Evolutionary conservation across 257 asterid species (phyloP).

Genomic region (Phtheirospermum japonicum): DNA sequence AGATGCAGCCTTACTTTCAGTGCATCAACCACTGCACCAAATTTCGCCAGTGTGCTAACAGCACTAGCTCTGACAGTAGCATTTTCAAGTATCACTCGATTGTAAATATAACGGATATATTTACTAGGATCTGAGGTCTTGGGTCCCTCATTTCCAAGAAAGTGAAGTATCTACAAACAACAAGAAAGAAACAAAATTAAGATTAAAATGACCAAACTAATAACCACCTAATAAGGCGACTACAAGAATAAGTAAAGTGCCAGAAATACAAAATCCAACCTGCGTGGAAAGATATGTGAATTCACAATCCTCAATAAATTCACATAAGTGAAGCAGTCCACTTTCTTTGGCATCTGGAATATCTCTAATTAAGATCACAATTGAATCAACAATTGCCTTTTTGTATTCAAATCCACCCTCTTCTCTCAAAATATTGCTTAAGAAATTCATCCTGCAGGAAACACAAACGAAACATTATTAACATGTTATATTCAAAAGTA

Average conservation of each 20-base stretch:
- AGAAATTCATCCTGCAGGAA: slow-evolving; percentile 76
- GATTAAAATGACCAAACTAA: slow-evolving; percentile 9
- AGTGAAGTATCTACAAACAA: slow-evolving; percentile 67
- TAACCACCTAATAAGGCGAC: slow-evolving; percentile 16
- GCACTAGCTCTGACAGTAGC: slow-evolving; percentile 97
- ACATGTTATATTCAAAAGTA: background rate
- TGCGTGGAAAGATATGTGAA: slow-evolving; percentile 96
- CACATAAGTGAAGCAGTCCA: slow-evolving; percentile 90
- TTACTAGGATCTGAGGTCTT: slow-evolving; percentile 93
- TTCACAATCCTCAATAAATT: slow-evolving; percentile 97
- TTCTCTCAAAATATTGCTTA: slow-evolving; percentile 92
- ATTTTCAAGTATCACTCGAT: slow-evolving; percentile 85
- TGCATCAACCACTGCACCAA: slow-evolving; percentile 84
- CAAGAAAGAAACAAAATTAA: slow-evolving; percentile 19
- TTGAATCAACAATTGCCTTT: slow-evolving; percentile 92
- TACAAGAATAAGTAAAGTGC: slow-evolving; percentile 18
- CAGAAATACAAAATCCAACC: slow-evolving; percentile 43
- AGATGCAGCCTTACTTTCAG: slow-evolving; percentile 54
- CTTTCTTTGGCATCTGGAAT: slow-evolving; percentile 96
- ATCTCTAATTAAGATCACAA: slow-evolving; percentile 91
- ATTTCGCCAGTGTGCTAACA: slow-evolving; percentile 90
- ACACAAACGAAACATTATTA: slow-evolving; percentile 21
- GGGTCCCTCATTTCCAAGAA: slow-evolving; percentile 97
- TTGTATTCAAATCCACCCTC: slow-evolving; percentile 97
- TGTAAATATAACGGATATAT: slow-evolving; percentile 84